Conservation (phyloP, 75 land plant species). For the Larix kaempferi region DNA sequence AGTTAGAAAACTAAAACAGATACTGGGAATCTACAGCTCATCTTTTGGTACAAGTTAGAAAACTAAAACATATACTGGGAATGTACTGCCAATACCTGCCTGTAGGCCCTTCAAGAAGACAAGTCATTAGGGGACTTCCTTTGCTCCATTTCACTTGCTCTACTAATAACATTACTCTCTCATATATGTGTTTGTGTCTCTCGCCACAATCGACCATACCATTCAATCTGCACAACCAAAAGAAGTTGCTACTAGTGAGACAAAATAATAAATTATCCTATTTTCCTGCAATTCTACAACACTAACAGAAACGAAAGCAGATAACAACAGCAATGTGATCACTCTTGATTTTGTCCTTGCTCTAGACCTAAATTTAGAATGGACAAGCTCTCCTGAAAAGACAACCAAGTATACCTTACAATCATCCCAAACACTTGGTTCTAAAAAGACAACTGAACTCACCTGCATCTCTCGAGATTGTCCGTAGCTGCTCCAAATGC, state of each 20-base stretch:
- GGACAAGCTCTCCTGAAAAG: background rate
- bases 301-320: background rate
- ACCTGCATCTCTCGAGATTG: constrained; percentile 94
- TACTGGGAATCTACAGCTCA: background rate
- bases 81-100: constrained; percentile 56
- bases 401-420: background rate
- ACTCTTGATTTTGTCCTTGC: background rate
- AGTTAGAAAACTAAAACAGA: too few relatives aligned
- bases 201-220: constrained; percentile 85
- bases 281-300: background rate
- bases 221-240: constrained; percentile 44
- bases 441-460: background rate
- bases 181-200: constrained; percentile 58
- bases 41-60: background rate
- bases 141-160: constrained; percentile 93
- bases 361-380: background rate
- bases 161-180: constrained; percentile 72
- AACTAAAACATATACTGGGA: background rate
- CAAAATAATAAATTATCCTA: background rate
- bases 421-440: background rate
- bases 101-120: constrained; percentile 92
- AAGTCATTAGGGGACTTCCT: constrained; percentile 82
- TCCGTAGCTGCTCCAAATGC: constrained; percentile 98
- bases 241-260: constrained; percentile 1
- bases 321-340: background rate